Evolutionary conservation across 345 rosid genomes (phyloP), one percentile per base, ranked within the genome.

Genomic region (Trapa bicornis): DNA sequence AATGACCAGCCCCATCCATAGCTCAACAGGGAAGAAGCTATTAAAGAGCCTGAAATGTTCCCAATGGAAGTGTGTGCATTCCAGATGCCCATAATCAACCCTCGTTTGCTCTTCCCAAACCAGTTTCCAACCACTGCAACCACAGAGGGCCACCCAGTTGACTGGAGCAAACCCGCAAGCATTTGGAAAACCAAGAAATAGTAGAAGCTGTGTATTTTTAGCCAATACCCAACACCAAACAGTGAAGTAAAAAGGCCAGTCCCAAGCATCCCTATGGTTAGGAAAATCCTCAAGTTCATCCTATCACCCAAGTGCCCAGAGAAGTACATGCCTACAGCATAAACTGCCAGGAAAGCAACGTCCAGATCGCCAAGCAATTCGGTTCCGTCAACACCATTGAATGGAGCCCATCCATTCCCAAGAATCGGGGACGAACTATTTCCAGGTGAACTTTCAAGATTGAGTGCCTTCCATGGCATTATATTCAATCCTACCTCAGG

Each of bases 1-100:
- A 94, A 91, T 33, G 97, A 91, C 99, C 99, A 91, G 12, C 96
- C 99, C 99, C 99, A 94, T 17, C 97, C 97, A 64, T 81, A 87
- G 64, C 75, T 86, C 80, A 94, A 76, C 65, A 87, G 58, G 6
- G 83, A 86, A 9, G 97, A 73, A 36, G 92, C 99, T 35, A 94
- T 77, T 67, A 94, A 76, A 50, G 97, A 88, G 45, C 99, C 97
- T 17, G 78, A 75, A 67, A 94, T 91, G 79, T 91, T 94, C 69
- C 99, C 99, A 1, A 91, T 61, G 11, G 97, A 94, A 16, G 97
- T 94, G 64, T 94, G 96, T 70, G 99, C 97, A 84, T 90, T 94
- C 97, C 99, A 91, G 65, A 91, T 86, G 56, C 99, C 99, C 97
- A 88, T 88, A 45, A 91, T 84, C 69, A 94, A 74, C 35, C 99